A percentile compares a stretch with the other conserved stretches of the same genome.
These are phyloP conservation scores for Leishmania tropica DNA, from an alignment of 208 protist species.

Conservation along the genomic window DNA sequence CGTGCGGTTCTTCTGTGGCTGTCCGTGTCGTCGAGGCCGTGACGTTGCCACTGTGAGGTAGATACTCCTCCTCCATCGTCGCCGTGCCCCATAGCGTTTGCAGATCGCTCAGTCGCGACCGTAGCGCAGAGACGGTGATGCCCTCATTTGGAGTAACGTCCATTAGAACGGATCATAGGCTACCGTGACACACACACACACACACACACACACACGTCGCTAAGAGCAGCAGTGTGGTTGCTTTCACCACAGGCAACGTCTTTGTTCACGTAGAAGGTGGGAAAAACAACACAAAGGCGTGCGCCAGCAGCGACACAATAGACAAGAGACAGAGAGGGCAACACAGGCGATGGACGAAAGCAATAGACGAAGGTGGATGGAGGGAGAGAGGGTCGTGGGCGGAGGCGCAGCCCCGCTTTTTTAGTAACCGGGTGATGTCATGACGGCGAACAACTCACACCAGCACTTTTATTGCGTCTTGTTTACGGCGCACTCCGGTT, in stretches of 20 bases:
- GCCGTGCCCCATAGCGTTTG: constrained; percentile 2
- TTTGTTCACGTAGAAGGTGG: background rate
- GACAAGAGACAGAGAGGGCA: too few relatives aligned
- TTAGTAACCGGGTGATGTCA: background rate
- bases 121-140: background rate
- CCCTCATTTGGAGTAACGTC: constrained; percentile 1
- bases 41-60: background rate
- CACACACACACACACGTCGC: background rate
- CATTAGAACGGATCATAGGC: background rate
- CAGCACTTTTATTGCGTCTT: too few relatives aligned
- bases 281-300: too few relatives aligned
- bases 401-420: background rate
- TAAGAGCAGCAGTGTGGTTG: background rate
- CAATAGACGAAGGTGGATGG: background rate
- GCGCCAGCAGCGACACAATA: too few relatives aligned
- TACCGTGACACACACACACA: background rate
- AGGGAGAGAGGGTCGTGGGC: background rate
- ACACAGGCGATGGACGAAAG: background rate
- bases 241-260: background rate
- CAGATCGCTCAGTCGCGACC: constrained; percentile 5
- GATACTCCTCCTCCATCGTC: background rate
- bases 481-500: background rate
- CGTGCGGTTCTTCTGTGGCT: background rate
- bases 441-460: background rate
- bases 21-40: background rate